phyloP scores from a whole-genome alignment of 805 yeast species.

The Saturnispora sekii region DNA sequence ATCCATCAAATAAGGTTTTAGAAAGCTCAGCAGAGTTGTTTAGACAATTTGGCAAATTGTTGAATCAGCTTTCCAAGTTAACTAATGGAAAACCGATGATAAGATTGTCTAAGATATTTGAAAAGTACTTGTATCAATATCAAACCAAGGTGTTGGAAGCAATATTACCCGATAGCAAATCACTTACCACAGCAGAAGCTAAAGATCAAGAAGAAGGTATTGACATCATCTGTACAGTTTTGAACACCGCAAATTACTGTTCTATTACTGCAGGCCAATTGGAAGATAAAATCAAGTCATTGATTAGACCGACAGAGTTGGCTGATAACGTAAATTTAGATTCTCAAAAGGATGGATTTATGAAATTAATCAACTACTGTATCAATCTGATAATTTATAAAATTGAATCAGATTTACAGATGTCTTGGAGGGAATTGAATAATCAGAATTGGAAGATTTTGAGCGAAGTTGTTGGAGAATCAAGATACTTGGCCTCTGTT shows the following conservation, averaged over 20 bases:
- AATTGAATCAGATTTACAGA: conserved; percentile 49
- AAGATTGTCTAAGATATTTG: conserved; percentile 49
- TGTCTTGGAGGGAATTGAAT: conserved; percentile 76
- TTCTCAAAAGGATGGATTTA: conserved; percentile 43
- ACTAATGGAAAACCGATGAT: conserved; percentile 40
- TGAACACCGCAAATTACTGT: conserved; percentile 88
- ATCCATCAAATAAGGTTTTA: conserved; percentile 41
- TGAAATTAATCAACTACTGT: conserved; percentile 48
- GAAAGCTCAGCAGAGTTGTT: conserved; percentile 85
- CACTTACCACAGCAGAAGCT: conserved; percentile 24
- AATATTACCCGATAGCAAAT: conserved; percentile 33
- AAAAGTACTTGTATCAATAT: conserved; percentile 55
- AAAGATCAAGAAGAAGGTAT: conserved; percentile 48
- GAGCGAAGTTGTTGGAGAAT: conserved; percentile 59
- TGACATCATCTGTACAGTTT: conserved; percentile 54
- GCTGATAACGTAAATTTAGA: conserved; percentile 43
- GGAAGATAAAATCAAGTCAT: conserved; percentile 45
- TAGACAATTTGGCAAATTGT: conserved; percentile 59
- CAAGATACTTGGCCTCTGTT: conserved; percentile 57
- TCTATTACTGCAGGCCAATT: conserved; percentile 69
- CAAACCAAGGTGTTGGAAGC: conserved; percentile 40
- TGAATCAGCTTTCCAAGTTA: conserved; percentile 61
- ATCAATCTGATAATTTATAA: conserved; percentile 47
- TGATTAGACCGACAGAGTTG: conserved; percentile 27
- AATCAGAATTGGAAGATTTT: conserved; percentile 65